Evolutionary conservation across 2,329 filamentous ascomycete species (phyloP).

Genomic region (Cercospora brassicicola): DNA sequence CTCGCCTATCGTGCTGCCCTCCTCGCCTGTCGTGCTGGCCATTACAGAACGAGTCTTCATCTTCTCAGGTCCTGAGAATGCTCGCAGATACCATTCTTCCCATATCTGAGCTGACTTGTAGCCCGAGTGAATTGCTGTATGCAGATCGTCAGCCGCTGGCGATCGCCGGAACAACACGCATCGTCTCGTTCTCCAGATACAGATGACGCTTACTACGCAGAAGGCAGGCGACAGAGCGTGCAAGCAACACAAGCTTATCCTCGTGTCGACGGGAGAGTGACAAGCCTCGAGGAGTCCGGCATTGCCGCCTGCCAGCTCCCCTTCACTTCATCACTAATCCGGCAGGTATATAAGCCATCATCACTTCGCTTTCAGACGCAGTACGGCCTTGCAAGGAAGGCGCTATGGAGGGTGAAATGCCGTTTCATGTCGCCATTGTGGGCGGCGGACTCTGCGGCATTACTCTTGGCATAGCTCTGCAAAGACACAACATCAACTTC

Average conservation of each 20-base stretch:
- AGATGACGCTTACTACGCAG: neutral
- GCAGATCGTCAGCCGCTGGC: neutral
- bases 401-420: neutral
- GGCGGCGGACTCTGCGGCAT: constrained; percentile 62
- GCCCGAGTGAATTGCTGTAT: neutral
- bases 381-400: neutral
- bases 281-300: neutral
- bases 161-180: neutral
- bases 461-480: constrained; percentile 55
- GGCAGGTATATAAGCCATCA: neutral
- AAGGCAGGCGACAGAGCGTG: neutral
- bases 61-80: neutral
- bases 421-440: constrained; percentile 50
- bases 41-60: neutral
- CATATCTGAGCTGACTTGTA: neutral
- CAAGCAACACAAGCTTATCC: neutral
- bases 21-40: neutral
- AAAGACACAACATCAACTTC: constrained; percentile 35
- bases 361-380: neutral
- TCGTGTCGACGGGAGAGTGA: neutral
- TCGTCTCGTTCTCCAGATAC: neutral
- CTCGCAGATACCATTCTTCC: neutral
- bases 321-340: neutral
- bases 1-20: neutral
- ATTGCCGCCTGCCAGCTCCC: neutral